These are phyloP conservation scores for Epichloe coenophiala DNA, from an alignment of 2,329 filamentous ascomycete species.

Conservation along the genomic window DNA sequence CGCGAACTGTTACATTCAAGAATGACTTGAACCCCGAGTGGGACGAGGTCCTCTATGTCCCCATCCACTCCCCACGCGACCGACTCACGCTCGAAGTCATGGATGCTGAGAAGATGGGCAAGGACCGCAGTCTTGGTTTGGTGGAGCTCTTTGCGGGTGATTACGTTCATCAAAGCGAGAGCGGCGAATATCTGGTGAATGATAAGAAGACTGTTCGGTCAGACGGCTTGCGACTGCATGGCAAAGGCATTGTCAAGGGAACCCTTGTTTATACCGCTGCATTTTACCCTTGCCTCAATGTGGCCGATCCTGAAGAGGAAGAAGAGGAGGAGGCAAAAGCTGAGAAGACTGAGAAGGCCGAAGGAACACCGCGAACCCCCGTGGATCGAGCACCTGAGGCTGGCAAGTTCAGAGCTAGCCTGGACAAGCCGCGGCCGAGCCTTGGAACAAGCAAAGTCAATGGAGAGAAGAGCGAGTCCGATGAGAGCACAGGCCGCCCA, in stretches of 20 bases:
- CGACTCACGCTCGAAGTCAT: slow-evolving; percentile 84
- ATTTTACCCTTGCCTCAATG: slow-evolving; percentile 81
- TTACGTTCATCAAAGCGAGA: slow-evolving; percentile 64
- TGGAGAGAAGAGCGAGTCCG: slow-evolving; percentile 15
- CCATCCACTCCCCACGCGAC: slow-evolving; percentile 73
- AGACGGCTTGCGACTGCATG: slow-evolving; percentile 59
- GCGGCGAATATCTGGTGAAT: slow-evolving; percentile 67
- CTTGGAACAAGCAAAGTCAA: not conserved
- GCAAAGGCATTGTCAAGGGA: slow-evolving; percentile 65
- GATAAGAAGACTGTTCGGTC: slow-evolving; percentile 58
- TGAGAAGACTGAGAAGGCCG: slow-evolving; percentile 2
- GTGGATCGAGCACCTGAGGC: slow-evolving; percentile 17
- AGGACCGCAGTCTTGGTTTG: slow-evolving; percentile 75
- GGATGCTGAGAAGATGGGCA: slow-evolving; percentile 87
- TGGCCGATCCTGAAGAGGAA: slow-evolving; percentile 82
- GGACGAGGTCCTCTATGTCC: slow-evolving; percentile 91
- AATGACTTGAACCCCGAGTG: slow-evolving; percentile 93
- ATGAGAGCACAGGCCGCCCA: slow-evolving; percentile 16
- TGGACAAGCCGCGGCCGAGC: slow-evolving; percentile 14
- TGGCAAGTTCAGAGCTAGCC: slow-evolving; percentile 29
- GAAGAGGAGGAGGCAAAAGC: slow-evolving; percentile 37
- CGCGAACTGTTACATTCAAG: slow-evolving; percentile 84
- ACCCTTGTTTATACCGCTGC: slow-evolving; percentile 67
- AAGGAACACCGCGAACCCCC: slow-evolving; percentile 4
- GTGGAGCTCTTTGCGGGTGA: slow-evolving; percentile 66